Evolutionary conservation across 495 filamentous ascomycete species (phyloP).

Genomic region (Penicillium malachiteum): DNA sequence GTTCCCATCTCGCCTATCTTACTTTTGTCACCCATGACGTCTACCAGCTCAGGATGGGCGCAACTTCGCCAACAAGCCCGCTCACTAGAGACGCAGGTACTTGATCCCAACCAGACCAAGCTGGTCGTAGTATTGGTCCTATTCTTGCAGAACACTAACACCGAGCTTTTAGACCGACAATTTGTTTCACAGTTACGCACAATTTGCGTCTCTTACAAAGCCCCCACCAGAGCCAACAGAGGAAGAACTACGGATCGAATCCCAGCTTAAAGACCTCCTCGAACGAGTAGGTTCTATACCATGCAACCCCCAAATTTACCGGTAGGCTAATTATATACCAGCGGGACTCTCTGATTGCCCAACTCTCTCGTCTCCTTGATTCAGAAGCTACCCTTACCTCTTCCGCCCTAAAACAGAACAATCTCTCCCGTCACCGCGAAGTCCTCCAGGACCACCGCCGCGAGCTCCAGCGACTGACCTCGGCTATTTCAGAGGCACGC

Average conservation of each 20-base stretch:
- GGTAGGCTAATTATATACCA: slow-evolving; percentile 29
- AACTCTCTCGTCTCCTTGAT: slow-evolving; percentile 87
- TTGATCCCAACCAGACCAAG: slow-evolving; percentile 1
- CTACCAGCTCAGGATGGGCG: slow-evolving; percentile 84
- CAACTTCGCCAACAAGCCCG: slow-evolving; percentile 93
- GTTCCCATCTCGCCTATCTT: neutral
- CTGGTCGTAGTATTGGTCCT: slow-evolving; percentile 2
- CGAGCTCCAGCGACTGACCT: slow-evolving; percentile 72
- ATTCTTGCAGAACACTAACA: slow-evolving; percentile 8
- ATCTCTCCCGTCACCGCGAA: slow-evolving; percentile 88
- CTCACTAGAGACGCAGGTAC: slow-evolving; percentile 87
- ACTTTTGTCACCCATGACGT: slow-evolving; percentile 55
- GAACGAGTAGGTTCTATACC: slow-evolving; percentile 42
- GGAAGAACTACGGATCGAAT: slow-evolving; percentile 77
- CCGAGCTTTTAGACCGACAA: slow-evolving; percentile 69
- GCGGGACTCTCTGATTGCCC: slow-evolving; percentile 78
- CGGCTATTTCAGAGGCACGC: slow-evolving; percentile 67
- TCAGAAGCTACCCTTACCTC: slow-evolving; percentile 86
- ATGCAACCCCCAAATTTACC: slow-evolving; percentile 1
- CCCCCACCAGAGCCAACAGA: slow-evolving; percentile 80
- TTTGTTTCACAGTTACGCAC: slow-evolving; percentile 92
- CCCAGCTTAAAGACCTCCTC: slow-evolving; percentile 80
- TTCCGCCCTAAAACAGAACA: slow-evolving; percentile 91
- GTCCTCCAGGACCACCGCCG: slow-evolving; percentile 82
- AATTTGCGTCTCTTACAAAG: slow-evolving; percentile 80